Evolutionary conservation across 768 basidiomycete genomes (phyloP).

Genomic region (Pleurotus salmoneostramineus): DNA sequence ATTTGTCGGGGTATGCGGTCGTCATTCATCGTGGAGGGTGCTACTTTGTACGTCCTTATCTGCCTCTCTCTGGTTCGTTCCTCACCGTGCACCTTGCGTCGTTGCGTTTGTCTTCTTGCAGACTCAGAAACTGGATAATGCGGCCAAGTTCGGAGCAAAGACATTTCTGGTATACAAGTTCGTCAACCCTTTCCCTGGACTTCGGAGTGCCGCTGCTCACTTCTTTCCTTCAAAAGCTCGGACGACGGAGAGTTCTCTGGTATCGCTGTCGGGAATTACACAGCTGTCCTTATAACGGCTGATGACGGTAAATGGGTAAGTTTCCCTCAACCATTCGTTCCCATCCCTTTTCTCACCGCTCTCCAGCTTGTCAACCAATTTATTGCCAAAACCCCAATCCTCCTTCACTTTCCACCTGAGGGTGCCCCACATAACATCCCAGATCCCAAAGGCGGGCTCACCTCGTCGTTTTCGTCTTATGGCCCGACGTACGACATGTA

Average conservation of each 20-base stretch:
- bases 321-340: not conserved
- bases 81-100: not conserved
- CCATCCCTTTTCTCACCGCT: not conserved
- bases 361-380: conserved; percentile 27
- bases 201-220: not conserved
- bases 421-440: conserved; percentile 31
- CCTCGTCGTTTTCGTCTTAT: conserved; percentile 40
- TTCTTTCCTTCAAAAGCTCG: conserved; percentile 28
- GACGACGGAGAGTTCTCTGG: conserved; percentile 37
- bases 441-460: conserved; percentile 47
- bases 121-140: conserved; percentile 49
- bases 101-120: conserved; percentile 13
- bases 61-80: not conserved
- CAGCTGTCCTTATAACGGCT: conserved; percentile 44
- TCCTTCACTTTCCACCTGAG: conserved; percentile 28
- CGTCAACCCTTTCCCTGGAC: conserved; percentile 12
- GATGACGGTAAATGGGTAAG: conserved; percentile 53
- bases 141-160: conserved; percentile 49
- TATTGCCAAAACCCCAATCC: conserved; percentile 20
- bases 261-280: conserved; percentile 42
- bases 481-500: conserved; percentile 41
- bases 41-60: conserved; percentile 34
- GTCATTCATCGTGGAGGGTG: conserved; percentile 60
- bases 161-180: conserved; percentile 53
- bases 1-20: conserved; percentile 49